These are phyloP conservation scores for Metschnikowia gelsemii DNA, from an alignment of 805 yeast genomes.

Conservation along the genomic window DNA sequence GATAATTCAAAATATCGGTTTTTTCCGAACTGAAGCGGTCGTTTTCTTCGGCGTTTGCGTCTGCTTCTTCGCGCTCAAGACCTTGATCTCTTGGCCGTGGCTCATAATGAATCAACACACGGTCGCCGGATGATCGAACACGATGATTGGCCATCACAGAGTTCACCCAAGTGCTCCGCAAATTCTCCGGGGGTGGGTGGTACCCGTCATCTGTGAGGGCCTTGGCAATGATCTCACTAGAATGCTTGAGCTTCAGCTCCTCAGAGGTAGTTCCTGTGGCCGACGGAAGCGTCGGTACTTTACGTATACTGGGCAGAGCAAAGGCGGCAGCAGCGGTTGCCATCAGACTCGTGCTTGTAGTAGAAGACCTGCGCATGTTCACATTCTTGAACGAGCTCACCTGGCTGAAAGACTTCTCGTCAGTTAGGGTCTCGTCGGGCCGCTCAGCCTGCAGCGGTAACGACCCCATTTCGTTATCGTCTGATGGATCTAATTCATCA, in stretches of 20 bases:
- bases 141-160: conserved; percentile 28
- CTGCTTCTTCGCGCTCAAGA: too few species aligned
- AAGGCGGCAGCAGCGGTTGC: not conserved
- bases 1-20: conserved; percentile 22
- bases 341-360: not conserved
- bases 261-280: not conserved
- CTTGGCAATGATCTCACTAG: conserved; percentile 8
- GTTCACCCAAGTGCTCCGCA: conserved; percentile 25
- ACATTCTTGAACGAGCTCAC: not conserved
- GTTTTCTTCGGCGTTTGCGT: too few species aligned
- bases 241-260: conserved; percentile 4
- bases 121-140: conserved; percentile 11
- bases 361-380: not conserved
- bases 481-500: too few species aligned
- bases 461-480: not conserved
- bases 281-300: not conserved
- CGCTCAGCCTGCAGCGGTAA: not conserved
- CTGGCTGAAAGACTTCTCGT: not conserved
- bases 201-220: conserved; percentile 6
- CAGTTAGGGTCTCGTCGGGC: too few species aligned
- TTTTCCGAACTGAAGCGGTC: too few species aligned
- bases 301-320: not conserved
- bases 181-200: conserved; percentile 15
- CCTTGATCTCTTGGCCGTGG: too few species aligned
- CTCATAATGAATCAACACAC: conserved; percentile 17